A percentile compares a stretch with the other conserved stretches of the same genome.
phyloP scores from a whole-genome alignment of 306 rosid species.

The Biancaea sappan region DNA sequence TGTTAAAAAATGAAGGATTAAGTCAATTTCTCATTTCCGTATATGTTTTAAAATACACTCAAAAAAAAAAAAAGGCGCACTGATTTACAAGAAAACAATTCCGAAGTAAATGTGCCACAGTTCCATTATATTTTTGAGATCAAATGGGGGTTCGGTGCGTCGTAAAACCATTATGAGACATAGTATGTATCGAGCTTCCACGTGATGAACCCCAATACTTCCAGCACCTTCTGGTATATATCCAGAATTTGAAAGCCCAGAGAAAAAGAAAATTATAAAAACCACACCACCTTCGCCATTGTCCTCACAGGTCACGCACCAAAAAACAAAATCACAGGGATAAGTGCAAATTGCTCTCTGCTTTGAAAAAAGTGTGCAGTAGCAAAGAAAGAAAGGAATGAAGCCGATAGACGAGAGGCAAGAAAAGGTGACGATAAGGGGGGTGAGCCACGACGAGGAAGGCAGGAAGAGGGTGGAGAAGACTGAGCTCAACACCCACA shows the following conservation, averaged over 20 bases:
- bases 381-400: constrained; percentile 30
- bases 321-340: no score
- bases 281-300: no score
- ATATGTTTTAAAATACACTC: no score
- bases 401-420: constrained; percentile 58
- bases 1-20: no score
- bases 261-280: not conserved
- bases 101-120: not conserved
- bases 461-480: constrained; percentile 68
- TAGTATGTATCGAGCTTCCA: not conserved
- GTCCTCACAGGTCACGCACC: no score
- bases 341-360: no score
- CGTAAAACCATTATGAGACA: not conserved
- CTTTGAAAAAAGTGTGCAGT: no score
- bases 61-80: not conserved
- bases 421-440: constrained; percentile 58
- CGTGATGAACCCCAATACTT: not conserved
- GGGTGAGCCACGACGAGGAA: constrained; percentile 66
- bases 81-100: not conserved
- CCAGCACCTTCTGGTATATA: constrained; percentile 5
- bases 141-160: not conserved
- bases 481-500: constrained; percentile 49
- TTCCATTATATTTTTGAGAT: no score
- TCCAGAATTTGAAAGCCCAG: not conserved
- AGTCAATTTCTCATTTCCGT: no score